Evolutionary conservation across 1,284 basidiomycete species (phyloP).

Genomic region (Cystobasidium pallidum): DNA sequence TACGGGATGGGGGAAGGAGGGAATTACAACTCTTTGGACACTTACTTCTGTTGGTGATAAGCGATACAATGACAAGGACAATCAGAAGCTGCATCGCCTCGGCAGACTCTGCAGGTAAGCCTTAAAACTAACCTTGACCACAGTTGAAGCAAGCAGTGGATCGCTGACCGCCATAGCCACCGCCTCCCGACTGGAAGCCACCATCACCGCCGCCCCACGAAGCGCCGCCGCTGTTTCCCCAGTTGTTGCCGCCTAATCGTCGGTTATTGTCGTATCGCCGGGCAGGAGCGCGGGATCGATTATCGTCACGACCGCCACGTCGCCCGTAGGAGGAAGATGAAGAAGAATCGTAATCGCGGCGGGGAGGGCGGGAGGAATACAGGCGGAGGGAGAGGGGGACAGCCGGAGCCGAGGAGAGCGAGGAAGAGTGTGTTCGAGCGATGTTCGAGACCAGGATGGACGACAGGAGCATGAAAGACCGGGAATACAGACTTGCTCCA

Average conservation of each 20-base stretch:
- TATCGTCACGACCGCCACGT: slow-evolving; percentile 7
- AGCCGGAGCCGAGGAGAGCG: neutral
- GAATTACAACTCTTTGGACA: neutral
- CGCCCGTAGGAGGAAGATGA: neutral
- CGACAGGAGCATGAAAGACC: slow-evolving; percentile 16
- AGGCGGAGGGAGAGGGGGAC: slow-evolving; percentile 18
- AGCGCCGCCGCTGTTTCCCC: slow-evolving; percentile 15
- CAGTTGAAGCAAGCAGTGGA: slow-evolving; percentile 44
- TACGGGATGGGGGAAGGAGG: neutral
- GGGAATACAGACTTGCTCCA: slow-evolving; percentile 26
- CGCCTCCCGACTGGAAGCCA: slow-evolving; percentile 30
- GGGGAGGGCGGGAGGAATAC: slow-evolving; percentile 14
- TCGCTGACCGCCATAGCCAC: slow-evolving; percentile 27
- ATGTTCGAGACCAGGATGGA: slow-evolving; percentile 12
- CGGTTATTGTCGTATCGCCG: slow-evolving; percentile 1
- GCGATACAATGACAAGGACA: neutral
- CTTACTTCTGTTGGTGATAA: slow-evolving; percentile 35
- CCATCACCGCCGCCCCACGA: slow-evolving; percentile 32
- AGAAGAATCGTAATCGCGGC: slow-evolving; percentile 14
- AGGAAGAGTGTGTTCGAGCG: neutral
- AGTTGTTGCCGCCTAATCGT: slow-evolving; percentile 24
- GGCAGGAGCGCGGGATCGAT: neutral
- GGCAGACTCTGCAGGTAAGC: neutral
- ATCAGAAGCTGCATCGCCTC: slow-evolving; percentile 17
- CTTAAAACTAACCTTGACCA: slow-evolving; percentile 30